Percentiles rank a stretch among this genome's conserved stretches.
These are phyloP conservation scores for Hypoxylon lenormandii DNA, from an alignment of 495 filamentous ascomycete genomes.

Conservation along the genomic window DNA sequence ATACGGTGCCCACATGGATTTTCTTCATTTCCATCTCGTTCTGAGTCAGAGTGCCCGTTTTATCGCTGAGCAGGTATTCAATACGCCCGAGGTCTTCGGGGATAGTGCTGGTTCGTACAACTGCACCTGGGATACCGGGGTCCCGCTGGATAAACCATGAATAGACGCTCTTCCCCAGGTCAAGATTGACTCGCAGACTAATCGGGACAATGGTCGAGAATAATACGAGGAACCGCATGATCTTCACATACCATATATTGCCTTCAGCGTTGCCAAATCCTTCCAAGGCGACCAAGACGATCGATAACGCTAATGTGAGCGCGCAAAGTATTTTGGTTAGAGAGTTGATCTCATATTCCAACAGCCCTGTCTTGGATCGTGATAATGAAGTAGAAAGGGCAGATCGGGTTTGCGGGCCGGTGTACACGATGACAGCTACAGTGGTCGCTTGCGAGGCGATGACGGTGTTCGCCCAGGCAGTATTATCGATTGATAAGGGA, in stretches of 20 bases:
- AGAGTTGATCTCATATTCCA: slow-evolving; percentile 97
- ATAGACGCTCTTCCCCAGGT: slow-evolving; percentile 96
- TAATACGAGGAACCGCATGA: slow-evolving; percentile 95
- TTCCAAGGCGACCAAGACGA: slow-evolving; percentile 88
- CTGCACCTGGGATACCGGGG: slow-evolving; percentile 85
- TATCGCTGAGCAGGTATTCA: slow-evolving; percentile 96
- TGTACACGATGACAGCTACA: slow-evolving; percentile 90
- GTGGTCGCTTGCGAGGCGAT: slow-evolving; percentile 91
- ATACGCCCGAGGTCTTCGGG: slow-evolving; percentile 95
- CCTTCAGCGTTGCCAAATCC: slow-evolving; percentile 75
- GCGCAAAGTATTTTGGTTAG: slow-evolving; percentile 96
- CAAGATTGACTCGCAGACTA: slow-evolving; percentile 92
- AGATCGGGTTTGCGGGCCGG: slow-evolving; percentile 91
- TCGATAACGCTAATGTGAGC: slow-evolving; percentile 84
- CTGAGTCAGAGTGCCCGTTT: slow-evolving; percentile 96
- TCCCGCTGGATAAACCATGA: slow-evolving; percentile 95
- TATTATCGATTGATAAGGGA: slow-evolving; percentile 93
- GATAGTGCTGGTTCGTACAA: slow-evolving; percentile 96
- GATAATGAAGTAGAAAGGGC: slow-evolving; percentile 92
- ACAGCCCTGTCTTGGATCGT: slow-evolving; percentile 88
- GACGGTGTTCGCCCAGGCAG: slow-evolving; percentile 98
- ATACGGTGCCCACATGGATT: slow-evolving; percentile 96
- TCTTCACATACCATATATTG: slow-evolving; percentile 88
- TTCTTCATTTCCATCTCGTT: slow-evolving; percentile 99
- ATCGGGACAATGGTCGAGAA: slow-evolving; percentile 99